A percentile compares a stretch with the other conserved stretches of the same genome.
phyloP scores from a whole-genome alignment of 2,329 filamentous ascomycete genomes.

The Saccharata proteae region DNA sequence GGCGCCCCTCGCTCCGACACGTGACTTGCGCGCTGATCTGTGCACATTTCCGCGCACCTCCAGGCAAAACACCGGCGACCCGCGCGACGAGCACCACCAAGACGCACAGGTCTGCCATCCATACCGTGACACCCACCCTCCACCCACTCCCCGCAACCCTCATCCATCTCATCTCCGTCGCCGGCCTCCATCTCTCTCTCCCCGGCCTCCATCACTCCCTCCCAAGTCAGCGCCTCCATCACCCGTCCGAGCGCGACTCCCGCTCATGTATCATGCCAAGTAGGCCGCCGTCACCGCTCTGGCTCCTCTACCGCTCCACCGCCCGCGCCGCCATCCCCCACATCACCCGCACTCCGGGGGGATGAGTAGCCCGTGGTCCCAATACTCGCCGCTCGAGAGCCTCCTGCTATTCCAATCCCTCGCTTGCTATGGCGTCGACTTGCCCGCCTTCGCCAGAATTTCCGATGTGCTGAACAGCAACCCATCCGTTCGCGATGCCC shows the following conservation, averaged over 20 bases:
- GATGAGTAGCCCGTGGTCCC: constrained; percentile 48
- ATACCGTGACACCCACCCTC: too few species aligned
- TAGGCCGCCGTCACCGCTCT: constrained; percentile 18
- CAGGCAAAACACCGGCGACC: too few species aligned
- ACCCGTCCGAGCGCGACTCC: neutral
- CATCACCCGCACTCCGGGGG: constrained; percentile 19
- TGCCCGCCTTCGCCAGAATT: constrained; percentile 56
- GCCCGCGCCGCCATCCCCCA: constrained; percentile 19
- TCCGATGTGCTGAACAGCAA: constrained; percentile 66
- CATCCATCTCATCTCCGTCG: constrained; percentile 4
- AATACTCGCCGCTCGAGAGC: constrained; percentile 76
- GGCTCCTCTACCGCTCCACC: constrained; percentile 21
- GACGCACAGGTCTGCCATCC: neutral
- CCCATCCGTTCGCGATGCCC: constrained; percentile 56
- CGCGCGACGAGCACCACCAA: too few species aligned
- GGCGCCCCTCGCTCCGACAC: too few species aligned
- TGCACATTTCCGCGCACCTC: too few species aligned
- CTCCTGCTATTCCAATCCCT: constrained; percentile 76
- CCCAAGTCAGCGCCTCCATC: neutral
- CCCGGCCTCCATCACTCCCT: constrained; percentile 3
- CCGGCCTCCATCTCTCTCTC: constrained; percentile 1
- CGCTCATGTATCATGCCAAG: constrained; percentile 10
- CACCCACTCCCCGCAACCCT: neutral
- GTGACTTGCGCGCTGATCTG: too few species aligned
- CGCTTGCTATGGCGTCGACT: constrained; percentile 52